These are phyloP conservation scores for Amanita subjunquillea DNA, from an alignment of 768 basidiomycete genomes.

Conservation along the genomic window DNA sequence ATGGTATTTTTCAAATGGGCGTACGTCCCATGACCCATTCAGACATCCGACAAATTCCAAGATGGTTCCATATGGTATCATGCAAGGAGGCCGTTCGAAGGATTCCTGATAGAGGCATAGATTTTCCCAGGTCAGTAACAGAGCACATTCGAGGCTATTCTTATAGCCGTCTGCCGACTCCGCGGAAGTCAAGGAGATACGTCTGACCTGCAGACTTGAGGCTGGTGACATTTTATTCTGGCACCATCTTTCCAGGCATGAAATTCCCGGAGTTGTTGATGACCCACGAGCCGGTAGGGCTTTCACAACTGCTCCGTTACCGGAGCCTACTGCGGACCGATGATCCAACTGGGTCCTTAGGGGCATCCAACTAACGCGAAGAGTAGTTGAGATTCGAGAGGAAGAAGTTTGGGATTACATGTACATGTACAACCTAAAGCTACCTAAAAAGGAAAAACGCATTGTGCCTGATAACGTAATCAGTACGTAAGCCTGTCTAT, in stretches of 20 bases:
- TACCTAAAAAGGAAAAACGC: no score
- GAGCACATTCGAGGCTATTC: neutral
- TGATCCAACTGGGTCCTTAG: slow-evolving; percentile 9
- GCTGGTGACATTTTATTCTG: slow-evolving; percentile 62
- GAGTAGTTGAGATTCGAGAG: no score
- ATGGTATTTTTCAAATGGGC: no score
- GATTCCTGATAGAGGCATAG: neutral
- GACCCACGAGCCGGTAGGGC: slow-evolving; percentile 43
- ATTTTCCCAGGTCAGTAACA: neutral
- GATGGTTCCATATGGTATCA: neutral
- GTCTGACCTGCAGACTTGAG: slow-evolving; percentile 29
- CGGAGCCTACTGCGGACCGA: slow-evolving; percentile 22
- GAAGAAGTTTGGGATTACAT: no score
- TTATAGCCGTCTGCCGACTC: slow-evolving; percentile 11
- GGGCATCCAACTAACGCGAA: no score
- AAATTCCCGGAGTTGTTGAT: slow-evolving; percentile 60
- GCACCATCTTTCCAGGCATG: slow-evolving; percentile 64
- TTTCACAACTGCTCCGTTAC: slow-evolving; percentile 9
- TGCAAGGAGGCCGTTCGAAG: no score
- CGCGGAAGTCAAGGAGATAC: slow-evolving; percentile 17
- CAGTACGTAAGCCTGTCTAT: neutral
- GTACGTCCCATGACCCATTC: no score
- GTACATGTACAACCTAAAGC: no score
- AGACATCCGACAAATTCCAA: neutral
- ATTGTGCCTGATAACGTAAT: no score